phyloP scores from a whole-genome alignment of 2,329 filamentous ascomycete genomes.

The Ilyonectria mors-panacis region DNA sequence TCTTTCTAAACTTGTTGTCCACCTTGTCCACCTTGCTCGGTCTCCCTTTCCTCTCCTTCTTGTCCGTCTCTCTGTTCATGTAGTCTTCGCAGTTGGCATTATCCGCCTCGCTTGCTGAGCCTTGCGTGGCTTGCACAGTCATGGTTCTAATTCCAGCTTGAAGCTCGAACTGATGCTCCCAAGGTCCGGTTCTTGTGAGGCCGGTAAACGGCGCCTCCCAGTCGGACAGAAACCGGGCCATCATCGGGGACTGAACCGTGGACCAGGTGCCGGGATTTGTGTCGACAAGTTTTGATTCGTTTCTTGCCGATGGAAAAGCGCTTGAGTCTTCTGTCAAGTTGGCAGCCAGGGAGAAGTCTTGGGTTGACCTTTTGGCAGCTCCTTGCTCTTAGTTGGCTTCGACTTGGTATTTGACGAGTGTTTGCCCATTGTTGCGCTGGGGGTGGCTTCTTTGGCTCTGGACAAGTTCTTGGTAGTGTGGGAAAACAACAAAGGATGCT shows the following conservation, averaged over 20 bases:
- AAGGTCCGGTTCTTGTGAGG: neutral
- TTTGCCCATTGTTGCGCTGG: neutral
- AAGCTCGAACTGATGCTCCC: neutral
- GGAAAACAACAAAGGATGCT: neutral
- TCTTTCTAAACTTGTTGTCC: neutral
- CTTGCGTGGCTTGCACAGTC: neutral
- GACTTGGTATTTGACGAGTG: neutral
- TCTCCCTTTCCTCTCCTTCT: neutral
- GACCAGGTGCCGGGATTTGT: neutral
- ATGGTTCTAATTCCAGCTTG: neutral
- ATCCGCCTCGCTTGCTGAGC: neutral
- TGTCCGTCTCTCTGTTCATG: neutral
- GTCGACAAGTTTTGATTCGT: neutral
- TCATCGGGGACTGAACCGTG: slow-evolving; percentile 5
- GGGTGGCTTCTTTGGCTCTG: neutral
- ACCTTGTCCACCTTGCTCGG: neutral
- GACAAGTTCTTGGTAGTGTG: neutral
- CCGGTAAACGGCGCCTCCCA: neutral
- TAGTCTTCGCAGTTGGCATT: neutral
- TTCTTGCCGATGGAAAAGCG: neutral
- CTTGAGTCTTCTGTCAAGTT: neutral
- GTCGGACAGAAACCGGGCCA: slow-evolving; percentile 5
- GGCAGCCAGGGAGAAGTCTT: neutral
- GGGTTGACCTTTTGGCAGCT: neutral
- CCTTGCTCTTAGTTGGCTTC: neutral